These are phyloP conservation scores for Lasiosphaeria ovina DNA, from an alignment of 495 filamentous ascomycete genomes.

Conservation along the genomic window DNA sequence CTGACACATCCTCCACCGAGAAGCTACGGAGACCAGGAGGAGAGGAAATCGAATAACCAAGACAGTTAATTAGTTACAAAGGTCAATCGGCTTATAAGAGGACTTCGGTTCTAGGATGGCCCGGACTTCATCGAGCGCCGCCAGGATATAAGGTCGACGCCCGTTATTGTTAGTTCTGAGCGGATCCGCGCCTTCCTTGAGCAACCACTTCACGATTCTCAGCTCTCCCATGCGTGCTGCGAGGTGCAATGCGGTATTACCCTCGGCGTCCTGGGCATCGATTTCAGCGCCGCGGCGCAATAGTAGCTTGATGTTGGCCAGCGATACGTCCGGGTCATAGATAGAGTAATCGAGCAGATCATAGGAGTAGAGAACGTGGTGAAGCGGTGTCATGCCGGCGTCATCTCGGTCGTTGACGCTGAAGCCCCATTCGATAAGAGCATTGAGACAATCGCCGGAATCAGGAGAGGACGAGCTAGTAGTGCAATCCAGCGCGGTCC, in stretches of 20 bases:
- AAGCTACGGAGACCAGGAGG: too few species aligned
- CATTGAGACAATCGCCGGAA: slow-evolving; percentile 5
- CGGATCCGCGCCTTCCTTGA: slow-evolving; percentile 9
- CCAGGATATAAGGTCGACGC: slow-evolving; percentile 10
- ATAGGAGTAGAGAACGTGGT: slow-evolving; percentile 20
- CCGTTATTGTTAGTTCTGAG: slow-evolving; percentile 3
- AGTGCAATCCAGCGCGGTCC: slow-evolving; percentile 5
- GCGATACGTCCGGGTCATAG: slow-evolving; percentile 11
- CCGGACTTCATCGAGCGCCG: slow-evolving; percentile 6
- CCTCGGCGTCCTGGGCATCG: slow-evolving; percentile 8
- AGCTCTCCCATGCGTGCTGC: slow-evolving; percentile 6
- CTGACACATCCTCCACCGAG: too few species aligned
- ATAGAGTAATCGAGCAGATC: background rate
- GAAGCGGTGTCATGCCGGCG: slow-evolving; percentile 25
- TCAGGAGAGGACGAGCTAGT: slow-evolving; percentile 4
- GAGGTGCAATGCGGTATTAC: slow-evolving; percentile 12
- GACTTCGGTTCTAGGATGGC: slow-evolving; percentile 9
- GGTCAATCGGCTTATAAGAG: too few species aligned
- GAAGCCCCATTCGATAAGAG: background rate
- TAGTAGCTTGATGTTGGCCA: slow-evolving; percentile 13
- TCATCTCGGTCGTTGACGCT: slow-evolving; percentile 24
- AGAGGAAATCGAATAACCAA: too few species aligned
- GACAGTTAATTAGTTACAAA: too few species aligned
- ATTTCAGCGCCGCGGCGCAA: slow-evolving; percentile 7
- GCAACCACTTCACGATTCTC: background rate